Base-by-base conservation (phyloP, 352 stramenopile species). In the Phytophthora boehmeriae region DNA sequence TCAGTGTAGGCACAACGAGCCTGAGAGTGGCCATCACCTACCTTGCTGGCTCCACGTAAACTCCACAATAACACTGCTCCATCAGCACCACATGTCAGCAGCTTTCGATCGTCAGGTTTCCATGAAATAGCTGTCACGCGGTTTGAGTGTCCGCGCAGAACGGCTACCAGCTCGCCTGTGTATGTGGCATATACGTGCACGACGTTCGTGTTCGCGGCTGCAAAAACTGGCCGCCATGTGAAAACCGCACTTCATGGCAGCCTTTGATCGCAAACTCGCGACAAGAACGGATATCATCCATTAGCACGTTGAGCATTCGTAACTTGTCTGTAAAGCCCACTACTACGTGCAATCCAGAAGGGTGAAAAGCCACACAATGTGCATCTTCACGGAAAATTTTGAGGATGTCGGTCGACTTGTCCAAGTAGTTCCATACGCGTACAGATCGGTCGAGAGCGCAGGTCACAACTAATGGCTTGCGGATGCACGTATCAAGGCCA, bases 321-420 rank as follows among this genome's bases (percentile, higher is more conserved):
- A 98, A 71, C 54, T 98, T 98, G 75, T 98, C 95, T 0, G 88
- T 83, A 48, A 98, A 98, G 0, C 92, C 95, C 17, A 98, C 88
- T 16, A 96, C 82, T 30, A 97, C 61, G 23, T 93, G 82, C 34
- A 95, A 72, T 0, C 95, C 95, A 0, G 86, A 96, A 14, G 95
- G 95, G 59, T 98, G 95, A 54, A 98, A 92, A 4, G 93, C 84
- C 22, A 98, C 76, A 11, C 82, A 91, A 35, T 87, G 75, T 14
- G 90, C 82, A 43, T 98, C 90, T 51, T 98, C 95, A 34, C 86
- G 86, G 68, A 98, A 98, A 46, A 83, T 78, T 50, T 97, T 97
- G 67, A 93, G 83, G 41, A 98, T 90, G 49, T 98, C 93, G 0
- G 87, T 88, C 25, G 79, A 89, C 54, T 97, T 93, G 59, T 97